Conservation (phyloP, 2,329 filamentous ascomycete species). For the Ophiocordyceps camponoti-saundersi region DNA sequence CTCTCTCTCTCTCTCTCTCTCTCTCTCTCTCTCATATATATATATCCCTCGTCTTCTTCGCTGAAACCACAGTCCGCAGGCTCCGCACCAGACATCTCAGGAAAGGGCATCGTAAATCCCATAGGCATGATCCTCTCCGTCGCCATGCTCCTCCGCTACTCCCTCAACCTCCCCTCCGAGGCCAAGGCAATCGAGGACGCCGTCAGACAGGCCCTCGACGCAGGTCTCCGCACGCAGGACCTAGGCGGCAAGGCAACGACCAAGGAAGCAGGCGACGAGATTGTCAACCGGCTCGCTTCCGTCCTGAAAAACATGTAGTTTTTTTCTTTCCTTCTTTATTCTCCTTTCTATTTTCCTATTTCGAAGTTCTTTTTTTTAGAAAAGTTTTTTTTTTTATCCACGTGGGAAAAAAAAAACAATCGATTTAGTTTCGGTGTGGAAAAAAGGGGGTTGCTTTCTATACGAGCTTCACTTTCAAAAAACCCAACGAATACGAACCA, state of each 20-base stretch:
- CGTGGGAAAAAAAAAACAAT: too few relatives aligned
- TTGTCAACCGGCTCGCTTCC: conserved; percentile 54
- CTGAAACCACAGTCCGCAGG: conserved; percentile 27
- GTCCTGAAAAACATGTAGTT: conserved; percentile 31
- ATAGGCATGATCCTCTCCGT: conserved; percentile 82
- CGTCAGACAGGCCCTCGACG: conserved; percentile 64
- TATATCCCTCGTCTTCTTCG: too few relatives aligned
- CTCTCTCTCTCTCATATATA: too few relatives aligned
- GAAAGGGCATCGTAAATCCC: conserved; percentile 70
- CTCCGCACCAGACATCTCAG: conserved; percentile 84
- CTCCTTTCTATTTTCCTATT: too few relatives aligned
- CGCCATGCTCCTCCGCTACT: conserved; percentile 94
- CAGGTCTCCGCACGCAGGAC: conserved; percentile 63
- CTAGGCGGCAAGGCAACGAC: conserved; percentile 66
- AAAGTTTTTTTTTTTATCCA: too few relatives aligned
- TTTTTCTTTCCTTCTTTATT: too few relatives aligned
- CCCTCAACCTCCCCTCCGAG: conserved; percentile 61
- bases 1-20: too few relatives aligned
- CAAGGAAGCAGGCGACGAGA: conserved; percentile 56
- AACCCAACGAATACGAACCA: too few relatives aligned
- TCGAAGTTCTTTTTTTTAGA: too few relatives aligned
- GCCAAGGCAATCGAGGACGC: conserved; percentile 67
- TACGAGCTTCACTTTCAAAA: too few relatives aligned
- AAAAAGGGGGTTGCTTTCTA: too few relatives aligned
- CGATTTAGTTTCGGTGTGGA: too few relatives aligned